Evolutionary conservation across 148 eudicot species (phyloP), one percentile per base, ranked within the genome.

Genomic region (Beta vulgaris): DNA sequence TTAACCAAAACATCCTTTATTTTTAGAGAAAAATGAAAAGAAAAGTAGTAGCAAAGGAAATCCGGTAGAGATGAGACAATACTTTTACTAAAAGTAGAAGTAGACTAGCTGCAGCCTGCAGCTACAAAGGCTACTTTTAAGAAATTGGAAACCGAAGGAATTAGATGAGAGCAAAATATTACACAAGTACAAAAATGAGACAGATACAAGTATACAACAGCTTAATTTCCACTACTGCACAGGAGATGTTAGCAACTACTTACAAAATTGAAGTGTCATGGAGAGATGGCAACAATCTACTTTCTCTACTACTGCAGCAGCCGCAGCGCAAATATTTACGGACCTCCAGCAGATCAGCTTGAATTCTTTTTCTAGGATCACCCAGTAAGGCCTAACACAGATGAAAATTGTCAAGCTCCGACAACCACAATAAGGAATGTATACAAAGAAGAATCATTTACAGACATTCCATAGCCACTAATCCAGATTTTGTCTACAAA

Each of bases 261-360:
- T 80, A 91, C 98, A 90, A 80, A 76, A 94, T 82, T 68, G 97
- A 86, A 65, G 96, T 89, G 76, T 90, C 93, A 76, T 87, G 97
- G 88, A 89, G 80, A 69, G 89, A 90, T 79, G 95, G 85, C 72
- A 77, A 71, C 78, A 80, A 78, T 67, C 58, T 72, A 79, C 67
- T 83, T 73, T 80, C 79, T 82, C 81, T 84, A 64, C 73, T 85
- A 74, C 83, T 81, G 89, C 97, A 91, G 85, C 97, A 91, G 81
- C 75, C 84, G 77, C 98, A 91, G 82, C 81, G 73, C 72, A 94
- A 76, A 74, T 84, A 82, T 78, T 85, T 88, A 28, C 81, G 79
- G 68, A 84, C 86, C 85, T 91, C 97, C 79, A 91, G 67, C 55
- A 94, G 93, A 84, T 94, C 96, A 80, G 86, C 84, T 81, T 94